Conservation (phyloP, 768 basidiomycete species). For the Pholiota molesta region DNA sequence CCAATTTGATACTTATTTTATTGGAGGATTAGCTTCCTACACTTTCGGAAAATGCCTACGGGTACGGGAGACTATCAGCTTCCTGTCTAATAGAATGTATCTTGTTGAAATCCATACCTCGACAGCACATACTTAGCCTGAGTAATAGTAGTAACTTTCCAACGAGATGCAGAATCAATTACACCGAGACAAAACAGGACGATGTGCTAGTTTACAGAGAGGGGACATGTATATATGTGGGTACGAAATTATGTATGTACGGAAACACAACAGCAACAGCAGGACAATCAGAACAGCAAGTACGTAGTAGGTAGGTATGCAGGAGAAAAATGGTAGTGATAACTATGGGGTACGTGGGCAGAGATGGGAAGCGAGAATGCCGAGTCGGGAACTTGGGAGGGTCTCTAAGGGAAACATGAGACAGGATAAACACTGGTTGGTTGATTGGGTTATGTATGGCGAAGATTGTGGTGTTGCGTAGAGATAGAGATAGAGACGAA, state of each 20-base stretch:
- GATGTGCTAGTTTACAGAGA: not conserved
- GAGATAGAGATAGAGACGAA: not conserved
- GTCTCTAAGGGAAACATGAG: not conserved
- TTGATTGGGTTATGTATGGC: not conserved
- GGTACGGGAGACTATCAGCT: too few relatives aligned
- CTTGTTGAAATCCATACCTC: too few relatives aligned
- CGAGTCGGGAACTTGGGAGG: not conserved
- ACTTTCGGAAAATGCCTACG: too few relatives aligned
- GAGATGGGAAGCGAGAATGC: not conserved
- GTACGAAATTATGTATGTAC: not conserved
- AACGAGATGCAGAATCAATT: too few relatives aligned
- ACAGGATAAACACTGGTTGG: not conserved
- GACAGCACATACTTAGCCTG: too few relatives aligned
- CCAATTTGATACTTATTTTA: conserved; percentile 15
- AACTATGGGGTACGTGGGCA: not conserved
- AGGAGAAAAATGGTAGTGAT: not conserved
- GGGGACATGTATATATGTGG: not conserved
- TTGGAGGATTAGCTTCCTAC: too few relatives aligned
- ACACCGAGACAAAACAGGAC: too few relatives aligned
- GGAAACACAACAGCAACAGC: not conserved
- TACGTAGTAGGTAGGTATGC: not conserved
- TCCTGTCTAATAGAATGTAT: too few relatives aligned
- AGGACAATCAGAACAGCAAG: not conserved
- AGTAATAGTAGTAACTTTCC: too few relatives aligned
- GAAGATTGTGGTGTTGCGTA: too few relatives aligned